Base-by-base conservation (phyloP, 129 eudicot species). In the Tagetes patula region DNA sequence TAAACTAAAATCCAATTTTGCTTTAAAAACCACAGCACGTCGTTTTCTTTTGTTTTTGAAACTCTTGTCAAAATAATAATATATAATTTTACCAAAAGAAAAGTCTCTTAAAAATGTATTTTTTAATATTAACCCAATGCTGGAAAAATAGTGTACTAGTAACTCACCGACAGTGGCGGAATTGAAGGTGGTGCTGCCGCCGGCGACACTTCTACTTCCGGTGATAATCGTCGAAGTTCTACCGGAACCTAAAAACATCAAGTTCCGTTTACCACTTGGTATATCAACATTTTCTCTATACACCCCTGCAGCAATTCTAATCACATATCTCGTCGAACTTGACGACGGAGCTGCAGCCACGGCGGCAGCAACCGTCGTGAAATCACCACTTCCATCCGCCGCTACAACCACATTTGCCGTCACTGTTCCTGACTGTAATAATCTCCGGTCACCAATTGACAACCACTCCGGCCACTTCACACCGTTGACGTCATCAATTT, bases 241-340 rank as follows among this genome's bases (percentile, higher is more conserved):
- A 3, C 98, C 98, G 9, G 87, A 91, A 6, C 95, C 98, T 45
- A 92, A 6, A 79, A 92, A 92, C 98, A 92, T 89, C 20, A 89
- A 76, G 69, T 92, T 92, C 2, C 61, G 71, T 83, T 92, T 92
- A 61, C 68, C 70, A 61, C 73, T 80, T 0, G 84, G 85, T 56
- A 92, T 86, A 30, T 81, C 81, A 73, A 92, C 98, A 53, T 78
- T 92, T 69, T 92, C 98, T 45, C 85, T 68, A 34, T 92, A 92
- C 49, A 87, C 98, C 5, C 98, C 98, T 0, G 84, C 87, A 38
- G 91, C 89, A 2, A 92, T 89, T 75, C 88, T 77, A 8, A 92
- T 92, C 74, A 92, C 89, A 12, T 79, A 92, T 59, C 98, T 85
- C 43, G 12, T 75, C 0, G 67, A 61, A n/a, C 96, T 87, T 46